Base-by-base conservation (phyloP, 2,329 filamentous ascomycete species). In the Metarhizium robertsii region DNA sequence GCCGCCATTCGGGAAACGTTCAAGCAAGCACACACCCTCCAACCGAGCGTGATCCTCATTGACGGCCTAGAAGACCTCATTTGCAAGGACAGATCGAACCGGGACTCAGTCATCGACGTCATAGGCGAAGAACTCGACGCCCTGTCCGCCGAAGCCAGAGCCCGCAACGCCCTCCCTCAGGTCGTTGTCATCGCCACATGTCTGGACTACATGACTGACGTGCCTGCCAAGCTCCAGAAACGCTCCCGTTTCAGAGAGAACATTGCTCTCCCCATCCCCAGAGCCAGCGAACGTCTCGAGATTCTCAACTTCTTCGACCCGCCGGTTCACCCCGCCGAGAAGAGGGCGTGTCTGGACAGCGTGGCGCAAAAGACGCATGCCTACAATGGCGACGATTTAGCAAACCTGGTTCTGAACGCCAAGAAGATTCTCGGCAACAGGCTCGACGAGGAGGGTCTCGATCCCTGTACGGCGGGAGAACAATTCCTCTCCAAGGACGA, bases 341-440 rank as follows among this genome's bases (percentile, higher is more conserved):
- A 70, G 54, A 76, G 85, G 3, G 70, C 71, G 1, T 73, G 83
- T 10, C 71, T 90, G 18, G 71, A 77, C 4, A 73, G 77, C 18
- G 73, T 95, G 47, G 86, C 86, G 46, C 81, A 88, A 58, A 82
- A 84, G 55, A 95, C 92, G 0, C 91, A 96, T 65, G 92, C 92
- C 4, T 96, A 90, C 68, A 95, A 90, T 36, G 87, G 88, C 4
- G 79, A 81, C 1, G 92, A 96, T 67, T 75, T 96, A 1, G 73
- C 76, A n/a, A 79, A 78, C 14, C 75, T 96, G 0, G 75, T 87
- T 4, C 45, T 58, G 4, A 67, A 66, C 29, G 66, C 70, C 0
- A 67, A 63, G 56, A 53, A 60, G 36, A 65, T 68, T 2, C 61
- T 63, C 14, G 65, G 61, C 5, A 56, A 53, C 52, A 62, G 66